Base-by-base conservation (phyloP, 176 grass and related monocot genomes). In the Zoysia japonica region DNA sequence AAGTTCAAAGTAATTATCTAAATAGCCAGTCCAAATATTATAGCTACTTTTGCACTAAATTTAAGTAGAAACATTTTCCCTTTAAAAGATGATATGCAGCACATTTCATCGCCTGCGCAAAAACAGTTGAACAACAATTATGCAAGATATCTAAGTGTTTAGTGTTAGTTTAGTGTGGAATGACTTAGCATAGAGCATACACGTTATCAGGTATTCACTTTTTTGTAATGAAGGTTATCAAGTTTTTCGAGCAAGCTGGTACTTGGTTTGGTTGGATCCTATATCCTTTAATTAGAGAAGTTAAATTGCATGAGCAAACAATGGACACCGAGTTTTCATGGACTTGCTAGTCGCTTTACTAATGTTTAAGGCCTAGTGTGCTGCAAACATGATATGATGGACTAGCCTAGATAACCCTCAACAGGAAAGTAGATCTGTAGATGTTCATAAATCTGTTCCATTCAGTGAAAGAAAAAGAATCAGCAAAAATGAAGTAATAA, bases 241-340 rank as follows among this genome's bases (percentile, higher is more conserved):
- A 28, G 28, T 28, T 0, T 28, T 28, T 28, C 28, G 42, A 82
- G 56, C 48, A 56, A 71, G 9, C 66, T 61, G 75, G 17, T 64
- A 68, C 45, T 88, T 83, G 46, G 78, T 70, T 54, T 61, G 5
- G 47, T 83, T 69, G 53, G 63, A 83, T 75, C 75, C 80, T 11
- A 75, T 69, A 79, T 77, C 65, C 53, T 77, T n/a, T 55, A 61
- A 80, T 68, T 74, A 6, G 8, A 14, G 57, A 73, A 53, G 47
- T 56, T 60, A 20, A 36, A 61, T 61, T 36, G 59, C 59, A 36
- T 11, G 59, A 36, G 36, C 51, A 53, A 0, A 53, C 51, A 28
- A 53, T 14, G 59, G 9, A 20, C 59, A 4, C 20, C 5, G 20
- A 35, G 9, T 36, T 28, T 61, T 61, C 59, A 61, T 61, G 56